phyloP scores from a whole-genome alignment of 176 grass and related monocot species.

The Triticum timopheevii region DNA sequence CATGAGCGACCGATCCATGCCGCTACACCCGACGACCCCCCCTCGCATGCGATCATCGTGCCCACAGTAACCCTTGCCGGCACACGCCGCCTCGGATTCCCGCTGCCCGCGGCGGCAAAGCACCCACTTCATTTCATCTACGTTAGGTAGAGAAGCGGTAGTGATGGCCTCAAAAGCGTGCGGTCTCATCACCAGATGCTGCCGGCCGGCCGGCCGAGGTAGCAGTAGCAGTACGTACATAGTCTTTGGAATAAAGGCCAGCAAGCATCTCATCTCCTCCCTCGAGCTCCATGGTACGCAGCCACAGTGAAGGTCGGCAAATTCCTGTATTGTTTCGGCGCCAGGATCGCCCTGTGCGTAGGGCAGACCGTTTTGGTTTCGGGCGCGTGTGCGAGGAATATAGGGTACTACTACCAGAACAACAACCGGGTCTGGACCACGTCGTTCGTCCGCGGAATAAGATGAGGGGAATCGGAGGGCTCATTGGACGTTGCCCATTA shows the following conservation, averaged over 20 bases:
- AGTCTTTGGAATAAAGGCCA: background rate
- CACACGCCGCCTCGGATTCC: conserved; percentile 7
- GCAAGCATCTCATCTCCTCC: background rate
- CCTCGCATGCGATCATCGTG: background rate
- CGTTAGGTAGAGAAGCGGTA: background rate
- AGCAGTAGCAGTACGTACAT: background rate
- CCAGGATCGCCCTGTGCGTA: background rate
- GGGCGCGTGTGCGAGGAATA: background rate
- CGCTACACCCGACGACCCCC: background rate
- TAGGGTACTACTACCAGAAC: background rate
- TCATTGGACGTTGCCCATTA: background rate
- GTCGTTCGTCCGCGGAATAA: background rate
- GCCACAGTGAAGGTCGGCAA: background rate
- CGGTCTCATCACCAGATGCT: conserved; percentile 11
- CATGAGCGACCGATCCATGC: background rate
- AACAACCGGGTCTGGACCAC: background rate
- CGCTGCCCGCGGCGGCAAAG: background rate
- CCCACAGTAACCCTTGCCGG: background rate
- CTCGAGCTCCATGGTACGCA: background rate
- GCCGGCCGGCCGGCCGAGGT: background rate
- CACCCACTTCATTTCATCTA: background rate
- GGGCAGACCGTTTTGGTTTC: background rate
- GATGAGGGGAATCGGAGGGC: background rate
- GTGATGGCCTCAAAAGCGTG: conserved; percentile 6
- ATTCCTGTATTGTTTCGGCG: background rate